These are phyloP conservation scores for Citrullus mucosospermus DNA, from an alignment of 306 rosid species.

Conservation along the genomic window DNA sequence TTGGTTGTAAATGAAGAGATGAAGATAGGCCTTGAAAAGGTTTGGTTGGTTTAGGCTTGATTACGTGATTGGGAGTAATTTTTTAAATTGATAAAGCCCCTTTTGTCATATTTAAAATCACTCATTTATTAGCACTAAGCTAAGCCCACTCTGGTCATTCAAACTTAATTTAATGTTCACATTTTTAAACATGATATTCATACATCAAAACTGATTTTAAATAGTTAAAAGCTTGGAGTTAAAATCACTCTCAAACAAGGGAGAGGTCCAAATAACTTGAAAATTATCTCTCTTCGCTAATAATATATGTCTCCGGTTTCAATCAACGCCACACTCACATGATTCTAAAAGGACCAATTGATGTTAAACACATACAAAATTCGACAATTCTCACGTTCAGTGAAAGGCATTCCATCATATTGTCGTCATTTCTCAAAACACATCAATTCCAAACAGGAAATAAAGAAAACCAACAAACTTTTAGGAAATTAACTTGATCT, in stretches of 20 bases:
- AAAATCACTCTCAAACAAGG: too few species aligned
- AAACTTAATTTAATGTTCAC: too few species aligned
- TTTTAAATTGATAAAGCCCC: too few species aligned
- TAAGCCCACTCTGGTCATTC: not conserved
- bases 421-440: not conserved
- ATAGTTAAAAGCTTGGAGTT: too few species aligned
- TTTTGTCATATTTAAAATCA: too few species aligned
- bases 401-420: not conserved
- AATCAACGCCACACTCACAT: not conserved
- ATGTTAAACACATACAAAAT: not conserved
- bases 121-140: too few species aligned
- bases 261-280: not conserved
- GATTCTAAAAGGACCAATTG: not conserved
- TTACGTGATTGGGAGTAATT: not conserved
- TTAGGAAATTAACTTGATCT: not conserved
- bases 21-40: not conserved
- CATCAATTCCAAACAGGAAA: not conserved
- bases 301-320: not conserved
- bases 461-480: not conserved
- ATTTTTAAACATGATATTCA: not conserved
- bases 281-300: not conserved
- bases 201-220: not conserved
- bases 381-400: not conserved
- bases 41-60: not conserved
- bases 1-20: not conserved